Conservation (phyloP, 371 early-diverging fungal genomes). For the Syncephalastrum monosporum region DNA sequence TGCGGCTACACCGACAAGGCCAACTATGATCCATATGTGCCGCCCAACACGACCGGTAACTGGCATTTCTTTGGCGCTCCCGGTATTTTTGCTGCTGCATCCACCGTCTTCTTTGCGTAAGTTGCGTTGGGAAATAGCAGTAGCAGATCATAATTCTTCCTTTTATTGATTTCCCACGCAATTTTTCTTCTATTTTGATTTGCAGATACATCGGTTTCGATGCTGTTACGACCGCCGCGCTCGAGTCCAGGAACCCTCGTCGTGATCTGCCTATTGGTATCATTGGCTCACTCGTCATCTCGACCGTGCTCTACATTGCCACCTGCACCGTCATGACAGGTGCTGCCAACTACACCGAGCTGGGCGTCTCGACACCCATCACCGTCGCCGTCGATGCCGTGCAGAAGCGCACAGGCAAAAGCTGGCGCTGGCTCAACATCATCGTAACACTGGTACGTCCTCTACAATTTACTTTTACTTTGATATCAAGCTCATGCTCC, state of each 20-base stretch:
- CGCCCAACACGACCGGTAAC: conserved; percentile 44
- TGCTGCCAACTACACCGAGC: conserved; percentile 53
- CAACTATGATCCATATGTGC: conserved; percentile 82
- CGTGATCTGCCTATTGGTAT: conserved; percentile 87
- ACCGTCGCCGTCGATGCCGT: conserved; percentile 54
- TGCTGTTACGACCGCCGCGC: conserved; percentile 81
- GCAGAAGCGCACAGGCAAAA: conserved; percentile 39
- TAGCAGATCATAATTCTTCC: neutral
- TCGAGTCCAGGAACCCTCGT: conserved; percentile 79
- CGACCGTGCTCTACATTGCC: conserved; percentile 76
- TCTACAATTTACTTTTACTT: too few relatives aligned
- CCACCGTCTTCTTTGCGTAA: conserved; percentile 71
- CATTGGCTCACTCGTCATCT: conserved; percentile 69
- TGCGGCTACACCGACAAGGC: conserved; percentile 57
- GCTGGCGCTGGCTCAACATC: conserved; percentile 64
- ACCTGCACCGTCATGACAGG: conserved; percentile 71
- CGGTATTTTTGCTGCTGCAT: conserved; percentile 74
- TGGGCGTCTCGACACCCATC: conserved; percentile 60
- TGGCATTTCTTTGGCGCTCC: conserved; percentile 60
- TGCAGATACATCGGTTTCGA: conserved; percentile 86
- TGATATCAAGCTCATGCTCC: too few relatives aligned
- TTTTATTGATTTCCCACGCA: neutral
- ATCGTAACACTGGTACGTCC: conserved; percentile 51
- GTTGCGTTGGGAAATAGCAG: too few relatives aligned
- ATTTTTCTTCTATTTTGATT: neutral